Conservation (phyloP, 1,139 yeast species). For the Blastobotrys persicus region DNA sequence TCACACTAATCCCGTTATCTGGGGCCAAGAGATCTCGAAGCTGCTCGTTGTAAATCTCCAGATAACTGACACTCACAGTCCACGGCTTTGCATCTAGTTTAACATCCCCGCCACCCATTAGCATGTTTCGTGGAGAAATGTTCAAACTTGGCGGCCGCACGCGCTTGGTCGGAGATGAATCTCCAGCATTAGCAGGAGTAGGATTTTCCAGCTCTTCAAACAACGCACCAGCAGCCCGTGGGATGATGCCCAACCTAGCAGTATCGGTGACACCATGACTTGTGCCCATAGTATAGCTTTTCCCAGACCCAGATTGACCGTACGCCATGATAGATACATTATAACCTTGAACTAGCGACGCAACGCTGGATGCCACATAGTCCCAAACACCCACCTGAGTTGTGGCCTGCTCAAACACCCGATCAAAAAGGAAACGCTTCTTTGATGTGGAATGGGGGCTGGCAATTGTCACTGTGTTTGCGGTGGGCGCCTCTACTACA, state of each 20-base stretch:
- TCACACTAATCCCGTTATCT: conserved; percentile 14
- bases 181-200: conserved; percentile 4
- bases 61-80: conserved; percentile 28
- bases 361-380: conserved; percentile 22
- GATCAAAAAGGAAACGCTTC: conserved; percentile 27
- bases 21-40: conserved; percentile 51
- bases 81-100: conserved; percentile 19
- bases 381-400: conserved; percentile 27
- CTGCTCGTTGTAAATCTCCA: conserved; percentile 75
- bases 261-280: conserved; percentile 18
- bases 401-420: conserved; percentile 25
- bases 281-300: conserved; percentile 37
- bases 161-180: conserved; percentile 8
- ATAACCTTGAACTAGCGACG: conserved; percentile 27
- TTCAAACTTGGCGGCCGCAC: conserved; percentile 15
- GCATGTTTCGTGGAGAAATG: conserved; percentile 13
- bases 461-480: conserved; percentile 10
- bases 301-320: conserved; percentile 38
- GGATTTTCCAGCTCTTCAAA: conserved; percentile 19
- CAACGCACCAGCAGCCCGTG: conserved; percentile 24
- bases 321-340: conserved; percentile 37
- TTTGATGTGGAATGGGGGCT: conserved; percentile 2
- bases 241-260: conserved; percentile 24
- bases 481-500: conserved; percentile 11
- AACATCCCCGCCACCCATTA: conserved; percentile 14